Evolutionary conservation across 805 yeast species (phyloP), one percentile per base, ranked within the genome.

Genomic region (Candida pini): DNA sequence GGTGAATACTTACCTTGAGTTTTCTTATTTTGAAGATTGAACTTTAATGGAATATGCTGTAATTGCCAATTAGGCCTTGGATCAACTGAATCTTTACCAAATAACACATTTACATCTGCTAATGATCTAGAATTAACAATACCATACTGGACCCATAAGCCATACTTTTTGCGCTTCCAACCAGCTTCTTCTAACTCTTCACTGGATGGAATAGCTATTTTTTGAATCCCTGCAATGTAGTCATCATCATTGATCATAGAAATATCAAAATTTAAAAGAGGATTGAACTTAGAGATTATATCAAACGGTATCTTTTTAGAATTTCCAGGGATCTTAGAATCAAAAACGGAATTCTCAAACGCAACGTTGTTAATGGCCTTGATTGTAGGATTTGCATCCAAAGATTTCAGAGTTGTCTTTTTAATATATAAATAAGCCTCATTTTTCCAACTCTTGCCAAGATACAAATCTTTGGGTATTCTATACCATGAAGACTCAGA

Each of bases 51-150:
- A 4, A 33, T 5, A 9, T 30, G 16, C 1, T 30, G 2, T 4
- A 66, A 37, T 6, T 73, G 44, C 95, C 96, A 88, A 31, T 72
- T 73, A 0, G 76, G 75, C 36, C 95, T 64, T 4, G 95, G 94
- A 34, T 86, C 95, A 3, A 72, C 76, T 2, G 84, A 80, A 43
- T 78, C 85, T 3, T 55, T 51, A 1, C 95, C 94, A 61, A 77
- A 88, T 23, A 89, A 58, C 1, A 86, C 67, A 43, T 83, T 86
- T 9, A 87, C 47, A 3, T 70, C 84, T 6, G 77, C 71, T 6
- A 81, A 54, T 15, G 55, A 39, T 9, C 52, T 45, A 25, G 56
- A 26, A 6, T 38, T 35, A 31, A 39, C 65, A 4, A 49, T 37
- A 5, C 77, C 86, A 33, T 63, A 63, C 41, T 73, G 71, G 20